phyloP scores from a whole-genome alignment of 2,329 filamentous ascomycete species.

The Cucurbitaria berberidis region DNA sequence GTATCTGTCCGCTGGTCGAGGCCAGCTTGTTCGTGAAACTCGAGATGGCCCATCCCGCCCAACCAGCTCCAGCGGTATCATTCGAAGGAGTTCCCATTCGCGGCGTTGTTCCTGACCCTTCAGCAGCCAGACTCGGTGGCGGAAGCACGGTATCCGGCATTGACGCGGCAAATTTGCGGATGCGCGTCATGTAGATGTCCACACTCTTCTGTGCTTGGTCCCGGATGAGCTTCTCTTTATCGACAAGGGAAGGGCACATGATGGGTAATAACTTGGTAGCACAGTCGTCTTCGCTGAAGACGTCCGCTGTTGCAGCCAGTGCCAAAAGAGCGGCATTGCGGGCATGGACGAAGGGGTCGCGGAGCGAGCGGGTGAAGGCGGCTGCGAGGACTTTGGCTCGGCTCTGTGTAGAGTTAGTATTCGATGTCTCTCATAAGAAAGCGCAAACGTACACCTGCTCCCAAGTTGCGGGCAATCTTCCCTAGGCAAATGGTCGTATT shows the following conservation, averaged over 20 bases:
- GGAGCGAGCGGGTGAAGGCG: conserved; percentile 85
- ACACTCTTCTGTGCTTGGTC: conserved; percentile 91
- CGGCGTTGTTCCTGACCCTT: conserved; percentile 60
- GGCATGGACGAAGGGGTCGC: conserved; percentile 94
- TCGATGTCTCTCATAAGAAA: neutral
- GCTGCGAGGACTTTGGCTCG: conserved; percentile 90
- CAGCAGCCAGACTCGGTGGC: conserved; percentile 60
- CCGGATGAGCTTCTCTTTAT: conserved; percentile 93
- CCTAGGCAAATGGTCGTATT: conserved; percentile 98
- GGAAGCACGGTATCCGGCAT: conserved; percentile 84
- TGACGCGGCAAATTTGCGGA: conserved; percentile 76
- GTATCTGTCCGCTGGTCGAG: conserved; percentile 83
- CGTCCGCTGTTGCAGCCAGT: conserved; percentile 80
- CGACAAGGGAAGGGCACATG: conserved; percentile 82
- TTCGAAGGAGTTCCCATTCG: conserved; percentile 81
- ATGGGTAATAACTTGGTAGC: conserved; percentile 82
- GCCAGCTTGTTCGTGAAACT: conserved; percentile 96
- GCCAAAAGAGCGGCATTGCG: conserved; percentile 89
- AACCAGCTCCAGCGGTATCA: conserved; percentile 81
- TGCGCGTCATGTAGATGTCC: conserved; percentile 81
- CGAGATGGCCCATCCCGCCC: conserved; percentile 98
- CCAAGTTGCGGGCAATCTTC: conserved; percentile 91
- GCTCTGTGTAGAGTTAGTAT: conserved; percentile 57
- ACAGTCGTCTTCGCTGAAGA: conserved; percentile 89
- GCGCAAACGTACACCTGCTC: conserved; percentile 57